Evolutionary conservation across 2,329 filamentous ascomycete species (phyloP), one percentile per base, ranked within the genome.

Genomic region (Aspergillus aculeatus): DNA sequence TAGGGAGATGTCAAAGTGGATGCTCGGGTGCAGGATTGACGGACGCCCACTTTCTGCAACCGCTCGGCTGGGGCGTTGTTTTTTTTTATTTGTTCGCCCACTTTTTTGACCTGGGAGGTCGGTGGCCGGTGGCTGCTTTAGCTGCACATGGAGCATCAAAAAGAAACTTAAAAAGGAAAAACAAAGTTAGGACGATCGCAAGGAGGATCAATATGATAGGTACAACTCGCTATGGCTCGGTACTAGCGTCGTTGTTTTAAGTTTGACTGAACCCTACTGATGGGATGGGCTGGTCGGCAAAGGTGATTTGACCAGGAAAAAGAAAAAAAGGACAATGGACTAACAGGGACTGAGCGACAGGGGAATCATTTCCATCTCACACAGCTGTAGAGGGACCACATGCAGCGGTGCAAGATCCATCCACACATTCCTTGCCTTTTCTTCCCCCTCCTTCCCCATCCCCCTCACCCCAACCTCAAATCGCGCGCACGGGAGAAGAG

Each of bases 11-110:
- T 58, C 50, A 53, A 54, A 56, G 58, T 58, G 51, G 51, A 55
- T 57, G 47, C 47, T 49, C 32, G 51, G 51, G 31, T 24, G 24
- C 26, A 49, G 50, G 41, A 31, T 12, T 58, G 50, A 52, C 50
- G 57, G 31, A 58, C 56, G 56, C 51, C 60, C 51, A 60, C 62
- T 58, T 55, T 56, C 61, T 63, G 61, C 61, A 61, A 57, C 59
- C 61, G 53, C 58, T 63, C 56, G 59, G 55, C 55, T 56, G 54
- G 58, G 60, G 60, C 57, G 57, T 53, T 58, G 51, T 49, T 21
- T 41, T 53, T 58, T 54, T 44, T 29, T n/a, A 26, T 47, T 44
- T 16, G 38, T 6, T 19, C 38, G 41, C 26, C 49, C 41, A 49
- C 44, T 52, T 32, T 29, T 50, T 32, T 48, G 47, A 48, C 21